Evolutionary conservation across 768 basidiomycete genomes (phyloP).

Genomic region (Cystobasidium ongulense): DNA sequence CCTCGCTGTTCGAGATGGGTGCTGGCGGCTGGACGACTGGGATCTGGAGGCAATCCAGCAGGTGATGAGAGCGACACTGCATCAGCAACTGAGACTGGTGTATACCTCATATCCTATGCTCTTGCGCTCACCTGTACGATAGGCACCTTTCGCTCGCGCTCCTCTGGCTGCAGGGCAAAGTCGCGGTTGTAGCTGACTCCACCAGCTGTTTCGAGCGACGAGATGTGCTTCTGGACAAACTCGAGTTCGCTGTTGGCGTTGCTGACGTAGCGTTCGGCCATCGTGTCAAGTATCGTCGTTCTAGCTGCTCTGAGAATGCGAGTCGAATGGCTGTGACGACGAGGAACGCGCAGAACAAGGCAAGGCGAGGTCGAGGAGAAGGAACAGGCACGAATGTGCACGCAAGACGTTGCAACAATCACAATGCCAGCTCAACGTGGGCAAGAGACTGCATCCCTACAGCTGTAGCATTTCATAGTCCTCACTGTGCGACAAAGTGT

Average conservation of each 20-base stretch:
- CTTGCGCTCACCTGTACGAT: not conserved
- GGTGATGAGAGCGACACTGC: not conserved
- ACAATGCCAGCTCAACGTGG: no score
- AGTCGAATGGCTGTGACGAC: no score
- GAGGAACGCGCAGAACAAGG: no score
- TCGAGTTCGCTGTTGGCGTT: constrained; percentile 13
- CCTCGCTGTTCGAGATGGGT: not conserved
- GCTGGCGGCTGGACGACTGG: constrained; percentile 25
- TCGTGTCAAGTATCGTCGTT: not conserved
- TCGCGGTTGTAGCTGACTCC: constrained; percentile 4
- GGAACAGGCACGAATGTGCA: no score
- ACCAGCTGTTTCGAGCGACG: not conserved
- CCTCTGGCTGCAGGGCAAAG: constrained; percentile 1
- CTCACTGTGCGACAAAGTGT: no score
- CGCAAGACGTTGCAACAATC: no score
- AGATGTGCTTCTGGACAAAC: constrained; percentile 26
- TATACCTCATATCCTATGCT: not conserved
- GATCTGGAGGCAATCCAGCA: constrained; percentile 3
- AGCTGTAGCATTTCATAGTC: no score
- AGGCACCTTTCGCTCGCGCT: constrained; percentile 26
- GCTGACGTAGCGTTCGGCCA: constrained; percentile 22
- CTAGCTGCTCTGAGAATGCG: not conserved
- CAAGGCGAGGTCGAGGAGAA: no score
- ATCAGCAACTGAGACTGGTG: not conserved
- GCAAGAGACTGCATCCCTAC: no score